Base-by-base conservation (phyloP, 116 monocot genomes). In the Trichopus zeylanicus region DNA sequence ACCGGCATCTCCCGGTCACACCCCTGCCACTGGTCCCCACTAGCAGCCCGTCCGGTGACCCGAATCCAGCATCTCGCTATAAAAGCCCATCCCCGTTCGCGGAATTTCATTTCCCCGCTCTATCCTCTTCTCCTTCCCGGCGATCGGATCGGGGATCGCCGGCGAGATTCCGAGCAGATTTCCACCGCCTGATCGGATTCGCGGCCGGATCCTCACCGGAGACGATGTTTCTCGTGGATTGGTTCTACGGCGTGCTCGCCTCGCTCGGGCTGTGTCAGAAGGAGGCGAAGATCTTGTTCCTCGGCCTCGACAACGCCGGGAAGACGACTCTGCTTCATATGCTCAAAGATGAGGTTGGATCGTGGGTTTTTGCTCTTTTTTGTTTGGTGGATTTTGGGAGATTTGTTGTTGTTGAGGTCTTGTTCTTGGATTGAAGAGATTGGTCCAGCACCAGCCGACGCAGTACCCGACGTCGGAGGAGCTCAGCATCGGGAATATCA, bases 161-260 rank as follows among this genome's bases (percentile, higher is more conserved):
- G 21, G 31, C 21, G 32, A 48, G 29, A 55, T 37, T 29, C 30
- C n/a, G 66, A 3, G 18, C 51, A 24, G 51, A 24, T 34, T 30
- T 63, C 39, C 56, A 27, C 20, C 10, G 34, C 37, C 18, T 10
- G 55, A 18, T 70, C 57, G 23, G 29, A 38, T 18, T 29, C 26
- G 42, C 46, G 47, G 46, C 33, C 63, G 57, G 18, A 48, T 57
- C 29, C 47, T 30, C 20, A 3, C 62, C 42, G 47, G 26, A 3
- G 52, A 22, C 38, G 48, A 91, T 91, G 91, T 91, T 91, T 62
- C 72, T 91, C 2, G 31, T 91, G 2, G 91, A 91, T 56, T 91
- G 91, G 91, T 86, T 91, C 82, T 91, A 91, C 33, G 86, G 85
- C 53, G 69, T 91, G 32, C 91, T 91, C 23, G 86, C 91, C n/a